Base-by-base conservation (phyloP, 1,284 basidiomycete species). In the Naganishia liquefaciens region DNA sequence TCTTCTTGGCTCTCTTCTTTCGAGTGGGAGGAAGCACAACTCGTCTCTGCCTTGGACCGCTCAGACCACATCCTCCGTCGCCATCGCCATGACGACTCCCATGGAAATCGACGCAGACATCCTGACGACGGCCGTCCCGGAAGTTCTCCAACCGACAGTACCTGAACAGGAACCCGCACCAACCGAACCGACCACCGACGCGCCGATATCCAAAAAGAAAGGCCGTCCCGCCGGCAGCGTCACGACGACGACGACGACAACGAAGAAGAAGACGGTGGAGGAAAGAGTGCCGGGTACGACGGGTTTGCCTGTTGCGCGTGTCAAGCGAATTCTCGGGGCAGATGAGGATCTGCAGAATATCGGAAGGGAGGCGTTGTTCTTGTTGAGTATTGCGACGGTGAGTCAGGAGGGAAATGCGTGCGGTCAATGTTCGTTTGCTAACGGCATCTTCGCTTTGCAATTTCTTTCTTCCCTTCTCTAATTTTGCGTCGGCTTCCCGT, bases 341-440 rank as follows among this genome's bases (percentile, higher is more conserved):
- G 81, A 82, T 70, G 77, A 78, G 66, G 81, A 81, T 23, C 67
- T 81, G 64, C 75, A 77, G 49, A 75, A 77, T 69, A 78, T 79
- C 72, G 75, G 71, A 25, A 75, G 71, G 39, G 81, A 82, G 67
- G 80, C 80, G 46, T 70, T 76, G 5, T 82, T 81, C 60, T 72
- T 81, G 68, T 73, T 81, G 28, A 71, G 77, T 19, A 75, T 79
- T 28, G 78, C 79, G 17, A 76, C 80, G 13, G 79, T 80, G 43
- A 67, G 77, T 72, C n/a, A n/a, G n/a, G n/a, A n/a, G n/a, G n/a
- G n/a, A n/a, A n/a, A n/a, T n/a, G n/a, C n/a, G n/a, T n/a, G n/a
- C n/a, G n/a, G n/a, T n/a, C n/a, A n/a, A n/a, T n/a, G n/a, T n/a
- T n/a, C n/a, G n/a, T n/a, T n/a, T n/a, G n/a, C n/a, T n/a, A n/a